Evolutionary conservation across 768 basidiomycete species (phyloP), one percentile per base, ranked within the genome.

Genomic region (Pleurotus djamor): DNA sequence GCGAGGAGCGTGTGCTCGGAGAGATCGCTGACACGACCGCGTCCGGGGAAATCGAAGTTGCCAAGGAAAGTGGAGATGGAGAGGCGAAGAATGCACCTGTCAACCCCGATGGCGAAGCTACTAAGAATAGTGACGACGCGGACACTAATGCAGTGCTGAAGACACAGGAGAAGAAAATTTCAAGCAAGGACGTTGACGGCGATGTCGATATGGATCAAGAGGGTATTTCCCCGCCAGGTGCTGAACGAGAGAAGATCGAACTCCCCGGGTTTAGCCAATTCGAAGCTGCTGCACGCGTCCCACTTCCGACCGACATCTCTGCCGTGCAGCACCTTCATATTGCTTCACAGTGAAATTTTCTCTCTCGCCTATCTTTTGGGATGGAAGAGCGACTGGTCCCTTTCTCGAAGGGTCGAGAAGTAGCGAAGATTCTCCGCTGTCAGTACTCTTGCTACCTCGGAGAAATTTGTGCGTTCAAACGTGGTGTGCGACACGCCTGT

Each of bases 191-290:
- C 45, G 61, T 33, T 61, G 64, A 51, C 32, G 63, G 21, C 41
- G 59, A 48, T 28, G 32, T 5, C n/a, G 17, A 55, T n/a, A 63
- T 64, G 63, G 65, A 59, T 54, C 61, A 59, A 28, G 55, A 58
- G 44, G 61, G 55, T 62, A 70, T 52, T 38, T 34, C 51, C 48
- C 17, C 34, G 43, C 34, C 28, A 33, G 65, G 13, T 28, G 34
- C 35, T 52, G 64, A 57, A 45, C 33, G 45, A 57, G 67, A 71
- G 64, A 75, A 74, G 62, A 75, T 87, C 16, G 86, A 82, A 70
- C 69, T 88, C 61, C 86, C 86, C 2, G 79, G 83, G 10, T 88
- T 88, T 69, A 83, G 81, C 64, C 78, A 83, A 73, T 84, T 88
- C 61, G 85, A 85, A 66, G 84, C 85, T 58, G 85, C 83, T 47